These are phyloP conservation scores for Trichoderma sp. DNA, from an alignment of 2,329 filamentous ascomycete genomes.

Conservation along the genomic window DNA sequence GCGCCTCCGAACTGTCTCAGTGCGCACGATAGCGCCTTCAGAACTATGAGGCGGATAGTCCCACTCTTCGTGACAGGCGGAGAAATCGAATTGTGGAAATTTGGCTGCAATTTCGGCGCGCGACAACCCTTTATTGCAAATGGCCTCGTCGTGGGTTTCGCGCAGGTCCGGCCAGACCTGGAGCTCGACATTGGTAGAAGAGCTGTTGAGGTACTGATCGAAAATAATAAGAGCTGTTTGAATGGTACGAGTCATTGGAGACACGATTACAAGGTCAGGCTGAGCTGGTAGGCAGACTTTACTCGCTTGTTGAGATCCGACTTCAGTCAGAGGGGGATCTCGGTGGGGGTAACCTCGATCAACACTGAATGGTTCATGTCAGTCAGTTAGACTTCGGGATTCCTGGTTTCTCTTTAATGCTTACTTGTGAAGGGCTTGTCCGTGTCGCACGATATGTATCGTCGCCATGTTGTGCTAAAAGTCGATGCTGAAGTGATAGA, in stretches of 20 bases:
- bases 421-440: neutral
- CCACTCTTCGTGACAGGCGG: neutral
- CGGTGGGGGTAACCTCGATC: neutral
- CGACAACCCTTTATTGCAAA: neutral
- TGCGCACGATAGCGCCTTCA: neutral
- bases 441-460: neutral
- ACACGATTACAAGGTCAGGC: neutral
- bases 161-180: neutral
- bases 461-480: neutral
- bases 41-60: neutral
- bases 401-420: neutral
- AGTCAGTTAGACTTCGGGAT: too few relatives aligned
- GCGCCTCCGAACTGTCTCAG: neutral
- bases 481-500: neutral
- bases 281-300: neutral
- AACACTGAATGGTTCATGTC: too few relatives aligned
- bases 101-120: neutral
- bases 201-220: neutral
- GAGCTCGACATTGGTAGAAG: neutral
- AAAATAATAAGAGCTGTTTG: neutral
- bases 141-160: neutral
- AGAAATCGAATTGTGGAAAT: neutral
- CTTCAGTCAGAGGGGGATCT: neutral
- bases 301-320: neutral
- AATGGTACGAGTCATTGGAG: neutral